These are phyloP conservation scores for Lactarius vividus DNA, from an alignment of 768 basidiomycete genomes.

Conservation along the genomic window DNA sequence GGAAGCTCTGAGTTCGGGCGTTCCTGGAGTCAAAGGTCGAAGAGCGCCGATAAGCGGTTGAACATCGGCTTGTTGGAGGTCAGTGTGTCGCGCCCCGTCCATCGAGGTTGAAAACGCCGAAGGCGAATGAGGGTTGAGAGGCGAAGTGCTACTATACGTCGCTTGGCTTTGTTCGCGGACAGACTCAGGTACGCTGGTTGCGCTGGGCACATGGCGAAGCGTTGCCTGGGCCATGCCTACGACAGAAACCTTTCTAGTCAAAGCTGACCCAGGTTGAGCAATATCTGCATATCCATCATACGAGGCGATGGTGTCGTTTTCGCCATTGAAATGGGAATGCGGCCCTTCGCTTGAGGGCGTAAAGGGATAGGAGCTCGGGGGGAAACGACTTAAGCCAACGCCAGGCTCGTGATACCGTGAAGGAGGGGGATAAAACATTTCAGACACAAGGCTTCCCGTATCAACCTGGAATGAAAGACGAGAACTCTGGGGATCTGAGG, in stretches of 20 bases:
- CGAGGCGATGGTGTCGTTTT: conserved; percentile 20
- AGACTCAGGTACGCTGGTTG: conserved; percentile 3
- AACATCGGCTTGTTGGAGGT: background rate
- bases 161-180: conserved; percentile 1
- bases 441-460: conserved; percentile 41
- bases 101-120: conserved; percentile 7
- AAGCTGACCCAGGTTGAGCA: conserved; percentile 19
- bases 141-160: conserved; percentile 18
- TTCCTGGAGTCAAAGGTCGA: conserved; percentile 6
- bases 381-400: conserved; percentile 22
- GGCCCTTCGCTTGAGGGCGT: background rate
- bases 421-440: conserved; percentile 50
- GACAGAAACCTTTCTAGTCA: conserved; percentile 32
- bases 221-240: conserved; percentile 38
- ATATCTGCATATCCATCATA: conserved; percentile 9
- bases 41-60: background rate
- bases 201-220: conserved; percentile 30
- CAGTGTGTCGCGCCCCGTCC: background rate
- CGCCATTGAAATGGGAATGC: background rate
- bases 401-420: conserved; percentile 29
- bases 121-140: conserved; percentile 8
- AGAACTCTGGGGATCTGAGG: conserved; percentile 28
- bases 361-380: background rate
- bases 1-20: background rate
- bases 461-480: conserved; percentile 32